A percentile compares a stretch with the other conserved stretches of the same genome.
phyloP scores from a whole-genome alignment of 331 rosid genomes.

The Saraca asoca region DNA sequence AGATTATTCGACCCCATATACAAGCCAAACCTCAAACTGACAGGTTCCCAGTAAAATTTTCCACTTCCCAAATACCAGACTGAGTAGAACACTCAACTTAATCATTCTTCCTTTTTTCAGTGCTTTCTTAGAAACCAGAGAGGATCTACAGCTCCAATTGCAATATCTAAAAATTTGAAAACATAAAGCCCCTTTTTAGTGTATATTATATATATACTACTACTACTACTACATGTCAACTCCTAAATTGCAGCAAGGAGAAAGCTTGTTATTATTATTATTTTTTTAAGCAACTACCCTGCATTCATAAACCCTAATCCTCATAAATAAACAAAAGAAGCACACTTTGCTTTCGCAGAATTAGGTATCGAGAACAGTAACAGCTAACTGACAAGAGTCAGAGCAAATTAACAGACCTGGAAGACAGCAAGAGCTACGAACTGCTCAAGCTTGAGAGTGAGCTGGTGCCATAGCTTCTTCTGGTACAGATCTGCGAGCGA shows the following conservation, averaged over 20 bases:
- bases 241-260: neutral
- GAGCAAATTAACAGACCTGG: conserved; percentile 54
- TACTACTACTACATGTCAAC: conserved; percentile 6
- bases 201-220: too few species aligned
- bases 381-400: neutral
- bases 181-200: conserved; percentile 15
- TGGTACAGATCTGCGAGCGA: conserved; percentile 97
- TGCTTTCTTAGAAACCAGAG: neutral
- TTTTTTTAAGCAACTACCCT: neutral
- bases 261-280: neutral
- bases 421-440: conserved; percentile 87
- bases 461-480: conserved; percentile 99
- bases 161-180: neutral
- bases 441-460: conserved; percentile 97
- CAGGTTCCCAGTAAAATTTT: neutral
- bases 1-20: conserved; percentile 25
- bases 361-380: neutral
- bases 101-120: neutral
- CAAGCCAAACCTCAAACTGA: neutral
- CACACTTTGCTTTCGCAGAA: neutral
- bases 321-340: neutral
- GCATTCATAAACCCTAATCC: conserved; percentile 46
- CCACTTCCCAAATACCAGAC: neutral
- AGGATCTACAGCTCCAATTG: conserved; percentile 11
- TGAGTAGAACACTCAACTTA: neutral